phyloP scores from a whole-genome alignment of 2,329 filamentous ascomycete species.

The Neospermospora avenae region DNA sequence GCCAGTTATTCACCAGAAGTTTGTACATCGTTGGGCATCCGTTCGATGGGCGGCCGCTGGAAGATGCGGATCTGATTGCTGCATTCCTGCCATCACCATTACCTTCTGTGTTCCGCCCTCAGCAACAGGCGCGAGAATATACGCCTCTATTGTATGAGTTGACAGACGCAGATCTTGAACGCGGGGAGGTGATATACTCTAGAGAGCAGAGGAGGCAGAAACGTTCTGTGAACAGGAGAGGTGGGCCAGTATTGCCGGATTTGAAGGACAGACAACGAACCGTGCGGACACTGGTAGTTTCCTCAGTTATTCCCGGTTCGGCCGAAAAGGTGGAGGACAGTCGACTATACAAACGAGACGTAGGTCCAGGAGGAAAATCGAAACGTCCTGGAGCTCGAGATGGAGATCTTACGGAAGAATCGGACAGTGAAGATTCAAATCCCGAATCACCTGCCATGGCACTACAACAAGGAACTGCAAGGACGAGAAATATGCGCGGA shows the following conservation, averaged over 20 bases:
- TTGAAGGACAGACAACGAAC: constrained; percentile 92
- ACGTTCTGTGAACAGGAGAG: constrained; percentile 87
- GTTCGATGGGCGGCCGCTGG: constrained; percentile 89
- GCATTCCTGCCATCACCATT: constrained; percentile 85
- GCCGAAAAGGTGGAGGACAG: constrained; percentile 78
- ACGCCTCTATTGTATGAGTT: constrained; percentile 92
- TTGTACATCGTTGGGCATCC: constrained; percentile 91
- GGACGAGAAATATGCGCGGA: constrained; percentile 84
- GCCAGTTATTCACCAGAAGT: constrained; percentile 89
- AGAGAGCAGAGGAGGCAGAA: constrained; percentile 93
- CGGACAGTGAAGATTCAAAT: constrained; percentile 84
- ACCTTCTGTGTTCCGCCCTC: constrained; percentile 78
- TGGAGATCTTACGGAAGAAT: constrained; percentile 72
- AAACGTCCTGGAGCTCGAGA: constrained; percentile 54
- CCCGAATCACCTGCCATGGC: constrained; percentile 81
- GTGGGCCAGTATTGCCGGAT: constrained; percentile 90
- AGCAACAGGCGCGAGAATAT: constrained; percentile 91
- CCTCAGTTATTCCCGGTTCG: constrained; percentile 85
- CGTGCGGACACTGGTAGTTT: constrained; percentile 87
- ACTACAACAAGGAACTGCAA: constrained; percentile 68
- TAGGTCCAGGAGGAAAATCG: constrained; percentile 49
- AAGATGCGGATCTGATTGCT: constrained; percentile 83
- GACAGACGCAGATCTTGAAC: constrained; percentile 83
- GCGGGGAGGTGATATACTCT: constrained; percentile 88
- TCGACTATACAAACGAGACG: constrained; percentile 77